Percentiles rank a stretch among this genome's conserved stretches.
Evolutionary conservation across 1,284 basidiomycete genomes (phyloP).

Genomic region (Ustilago curta): DNA sequence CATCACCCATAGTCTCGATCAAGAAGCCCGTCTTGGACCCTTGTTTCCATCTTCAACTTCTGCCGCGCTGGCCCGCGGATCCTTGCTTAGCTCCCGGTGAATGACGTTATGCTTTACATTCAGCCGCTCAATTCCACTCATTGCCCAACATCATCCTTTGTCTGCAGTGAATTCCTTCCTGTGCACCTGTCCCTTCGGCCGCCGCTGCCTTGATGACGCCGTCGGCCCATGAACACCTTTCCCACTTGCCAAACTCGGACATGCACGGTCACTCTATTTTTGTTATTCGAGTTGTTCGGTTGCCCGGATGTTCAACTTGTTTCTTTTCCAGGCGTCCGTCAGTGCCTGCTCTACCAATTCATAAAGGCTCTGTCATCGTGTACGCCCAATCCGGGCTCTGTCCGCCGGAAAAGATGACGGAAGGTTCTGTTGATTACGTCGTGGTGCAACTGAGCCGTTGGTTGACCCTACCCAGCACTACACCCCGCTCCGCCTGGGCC

Average conservation of each 20-base stretch:
- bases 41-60: slow-evolving; percentile 21
- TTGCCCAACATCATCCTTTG: not conserved
- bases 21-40: slow-evolving; percentile 27
- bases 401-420: slow-evolving; percentile 22
- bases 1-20: slow-evolving; percentile 18
- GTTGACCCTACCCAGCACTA: not conserved
- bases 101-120: slow-evolving; percentile 27
- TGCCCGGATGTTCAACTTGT: not conserved
- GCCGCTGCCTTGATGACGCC: slow-evolving; percentile 14
- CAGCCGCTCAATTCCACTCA: not conserved
- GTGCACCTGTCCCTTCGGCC: not conserved
- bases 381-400: not conserved
- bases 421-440: slow-evolving; percentile 21
- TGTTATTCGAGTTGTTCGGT: not conserved
- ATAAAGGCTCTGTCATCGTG: slow-evolving; percentile 8
- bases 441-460: slow-evolving; percentile 20
- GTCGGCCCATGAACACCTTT: slow-evolving; percentile 5
- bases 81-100: not conserved
- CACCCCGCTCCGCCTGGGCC: not conserved
- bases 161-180: not conserved
- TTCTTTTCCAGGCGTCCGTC: not conserved
- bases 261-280: not conserved
- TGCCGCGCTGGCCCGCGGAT: not conserved
- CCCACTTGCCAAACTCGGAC: slow-evolving; percentile 5
- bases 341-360: too few relatives aligned